Base-by-base conservation (phyloP, 768 basidiomycete species). In the Mycena crocata region DNA sequence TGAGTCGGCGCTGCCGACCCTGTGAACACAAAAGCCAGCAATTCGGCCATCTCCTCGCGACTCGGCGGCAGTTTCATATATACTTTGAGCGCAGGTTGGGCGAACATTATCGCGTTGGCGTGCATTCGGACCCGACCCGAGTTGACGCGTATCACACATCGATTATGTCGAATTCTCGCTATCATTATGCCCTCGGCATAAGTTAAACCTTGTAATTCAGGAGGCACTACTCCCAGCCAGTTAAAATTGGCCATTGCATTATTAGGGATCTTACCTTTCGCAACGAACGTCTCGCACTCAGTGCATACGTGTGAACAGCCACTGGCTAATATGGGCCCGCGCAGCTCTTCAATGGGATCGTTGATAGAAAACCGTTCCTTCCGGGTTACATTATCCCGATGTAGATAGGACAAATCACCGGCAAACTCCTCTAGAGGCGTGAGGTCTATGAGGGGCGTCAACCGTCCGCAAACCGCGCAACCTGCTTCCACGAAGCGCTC, bases 21-120 rank as follows among this genome's bases (percentile, higher is more conserved):
- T 0, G 71, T 77, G 45, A 75, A 81, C 0, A 83, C 24, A 46
- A 81, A 67, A 2, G 77, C 78, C 3, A 81, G 59, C 0, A 78
- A 68, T 3, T 80, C 74, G 55, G 77, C 73, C 13, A 83, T 24
- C 3, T 83, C 80, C 2, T 71, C 67, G 2, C 30, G 24, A 3
- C 72, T 70, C 0, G 79, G 80, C 1, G 82, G 82, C 0, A 83
- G 61, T 4, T 31, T 62, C 23, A 69, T 12, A 62, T 80, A 81
- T 0, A 83, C 65, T 40, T 76, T 79, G 0, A 68, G 64, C 0
- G 73, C 73, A 10, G 81, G 81, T 15, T 72, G 71, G 8, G 72
- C 68, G 67, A 78, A 82, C 17, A 73, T 70, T 2, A 81, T 72
- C 0, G 72, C 70, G 71, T 82, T 82, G 0, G 78, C 79, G 1